A percentile compares a stretch with the other conserved stretches of the same genome.
Evolutionary conservation across 108 stramenopile species (phyloP).

Genomic region (Skeletonema marinoi): DNA sequence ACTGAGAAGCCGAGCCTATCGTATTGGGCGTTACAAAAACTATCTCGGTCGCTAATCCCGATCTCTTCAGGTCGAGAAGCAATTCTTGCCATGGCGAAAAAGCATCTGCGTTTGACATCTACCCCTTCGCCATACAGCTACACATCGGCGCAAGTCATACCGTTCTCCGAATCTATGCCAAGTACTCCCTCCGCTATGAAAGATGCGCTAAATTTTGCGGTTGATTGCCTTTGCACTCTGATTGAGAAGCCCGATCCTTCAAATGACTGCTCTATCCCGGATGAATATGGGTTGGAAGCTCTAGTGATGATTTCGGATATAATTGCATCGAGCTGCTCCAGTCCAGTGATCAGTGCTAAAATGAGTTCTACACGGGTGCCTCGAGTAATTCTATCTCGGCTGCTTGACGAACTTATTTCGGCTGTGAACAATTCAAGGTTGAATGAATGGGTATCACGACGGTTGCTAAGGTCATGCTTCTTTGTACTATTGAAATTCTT

Average conservation of each 20-base stretch:
- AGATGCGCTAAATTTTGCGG: conserved; percentile 28
- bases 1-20: conserved; percentile 14
- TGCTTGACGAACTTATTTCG: conserved; percentile 12
- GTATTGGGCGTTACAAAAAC: conserved; percentile 13
- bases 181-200: conserved; percentile 19
- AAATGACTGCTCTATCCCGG: conserved; percentile 12
- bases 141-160: neutral
- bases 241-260: conserved; percentile 27
- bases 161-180: conserved; percentile 21
- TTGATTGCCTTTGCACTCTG: conserved; percentile 30
- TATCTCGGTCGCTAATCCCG: conserved; percentile 24
- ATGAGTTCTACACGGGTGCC: neutral
- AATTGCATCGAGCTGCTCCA: neutral
- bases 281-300: conserved; percentile 30
- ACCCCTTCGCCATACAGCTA: neutral
- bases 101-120: conserved; percentile 13
- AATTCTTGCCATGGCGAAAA: conserved; percentile 35
- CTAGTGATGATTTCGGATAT: conserved; percentile 26
- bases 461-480: conserved; percentile 24
- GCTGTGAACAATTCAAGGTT: conserved; percentile 4
- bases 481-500: conserved; percentile 15
- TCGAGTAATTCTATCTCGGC: conserved; percentile 14
- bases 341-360: neutral
- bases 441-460: conserved; percentile 20
- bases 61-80: conserved; percentile 28